phyloP scores from a whole-genome alignment of 1,139 yeast genomes.

The Hyphopichia buzzinii region DNA sequence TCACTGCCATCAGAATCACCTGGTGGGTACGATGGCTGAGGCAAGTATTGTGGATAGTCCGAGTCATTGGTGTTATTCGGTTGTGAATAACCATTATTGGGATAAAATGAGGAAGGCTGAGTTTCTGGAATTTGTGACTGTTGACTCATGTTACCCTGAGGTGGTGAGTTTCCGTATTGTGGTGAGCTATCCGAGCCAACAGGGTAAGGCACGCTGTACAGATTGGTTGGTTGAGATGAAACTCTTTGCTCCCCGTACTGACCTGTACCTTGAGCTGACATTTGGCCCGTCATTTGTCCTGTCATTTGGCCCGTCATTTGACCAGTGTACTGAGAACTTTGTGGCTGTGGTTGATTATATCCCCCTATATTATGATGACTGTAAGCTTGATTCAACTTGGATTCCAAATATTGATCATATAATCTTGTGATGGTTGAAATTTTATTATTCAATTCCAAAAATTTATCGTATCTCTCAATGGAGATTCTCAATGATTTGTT shows the following conservation, averaged over 20 bases:
- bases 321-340: not conserved
- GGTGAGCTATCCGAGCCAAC: conserved; percentile 1
- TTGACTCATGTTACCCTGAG: not conserved
- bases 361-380: conserved; percentile 26
- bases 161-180: not conserved
- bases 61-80: too few relatives aligned
- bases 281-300: not conserved
- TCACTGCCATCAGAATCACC: conserved; percentile 5
- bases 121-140: not conserved
- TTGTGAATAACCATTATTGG: not conserved
- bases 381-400: conserved; percentile 53
- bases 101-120: not conserved
- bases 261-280: conserved; percentile 4
- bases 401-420: conserved; percentile 78
- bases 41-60: not conserved
- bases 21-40: conserved; percentile 6
- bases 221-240: conserved; percentile 1
- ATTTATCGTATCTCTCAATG: conserved; percentile 63
- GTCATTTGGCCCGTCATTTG: not conserved
- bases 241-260: not conserved
- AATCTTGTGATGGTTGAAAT: conserved; percentile 73
- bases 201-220: conserved; percentile 2
- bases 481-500: conserved; percentile 64
- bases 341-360: conserved; percentile 2
- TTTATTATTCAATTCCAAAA: conserved; percentile 79